Conservation (phyloP, 345 rosid species). For the Orychophragmus violaceus region DNA sequence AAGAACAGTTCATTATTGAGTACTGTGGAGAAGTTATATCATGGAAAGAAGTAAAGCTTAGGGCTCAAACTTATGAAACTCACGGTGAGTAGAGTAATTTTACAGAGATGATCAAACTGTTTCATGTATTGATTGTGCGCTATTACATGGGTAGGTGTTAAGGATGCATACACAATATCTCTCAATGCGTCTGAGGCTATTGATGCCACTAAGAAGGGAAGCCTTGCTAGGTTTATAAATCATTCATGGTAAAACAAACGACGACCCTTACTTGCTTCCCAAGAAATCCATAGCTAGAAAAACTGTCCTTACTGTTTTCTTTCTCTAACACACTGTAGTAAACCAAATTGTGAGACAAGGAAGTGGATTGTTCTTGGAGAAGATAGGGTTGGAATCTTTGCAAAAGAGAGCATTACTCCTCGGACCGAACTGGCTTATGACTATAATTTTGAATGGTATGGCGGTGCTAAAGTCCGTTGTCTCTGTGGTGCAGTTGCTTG, state of each 20-base stretch:
- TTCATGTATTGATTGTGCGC: not conserved
- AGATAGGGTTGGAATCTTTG: too few species aligned
- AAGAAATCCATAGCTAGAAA: not conserved
- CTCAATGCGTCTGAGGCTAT: slow-evolving; percentile 73
- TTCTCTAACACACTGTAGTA: slow-evolving; percentile 40
- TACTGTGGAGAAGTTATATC: too few species aligned
- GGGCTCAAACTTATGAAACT: slow-evolving; percentile 69
- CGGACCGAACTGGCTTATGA: too few species aligned
- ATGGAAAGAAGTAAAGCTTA: slow-evolving; percentile 80
- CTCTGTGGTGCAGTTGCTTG: too few species aligned
- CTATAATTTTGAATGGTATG: too few species aligned
- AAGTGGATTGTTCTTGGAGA: slow-evolving; percentile 91
- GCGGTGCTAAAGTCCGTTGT: too few species aligned
- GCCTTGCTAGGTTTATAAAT: too few species aligned
- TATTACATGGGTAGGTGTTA: slow-evolving; percentile 51
- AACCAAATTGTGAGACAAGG: slow-evolving; percentile 93
- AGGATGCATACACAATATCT: slow-evolving; percentile 85
- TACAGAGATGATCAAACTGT: not conserved
- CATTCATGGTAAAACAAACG: slow-evolving; percentile 72
- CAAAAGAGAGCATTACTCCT: too few species aligned
- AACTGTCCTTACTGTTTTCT: not conserved
- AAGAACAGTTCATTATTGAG: slow-evolving; percentile 75
- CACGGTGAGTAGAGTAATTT: slow-evolving; percentile 42
- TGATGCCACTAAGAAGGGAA: slow-evolving; percentile 88
- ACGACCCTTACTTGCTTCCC: not conserved